Conservation (phyloP, 2,329 filamentous ascomycete genomes). For the Pleomassaria siparia region DNA sequence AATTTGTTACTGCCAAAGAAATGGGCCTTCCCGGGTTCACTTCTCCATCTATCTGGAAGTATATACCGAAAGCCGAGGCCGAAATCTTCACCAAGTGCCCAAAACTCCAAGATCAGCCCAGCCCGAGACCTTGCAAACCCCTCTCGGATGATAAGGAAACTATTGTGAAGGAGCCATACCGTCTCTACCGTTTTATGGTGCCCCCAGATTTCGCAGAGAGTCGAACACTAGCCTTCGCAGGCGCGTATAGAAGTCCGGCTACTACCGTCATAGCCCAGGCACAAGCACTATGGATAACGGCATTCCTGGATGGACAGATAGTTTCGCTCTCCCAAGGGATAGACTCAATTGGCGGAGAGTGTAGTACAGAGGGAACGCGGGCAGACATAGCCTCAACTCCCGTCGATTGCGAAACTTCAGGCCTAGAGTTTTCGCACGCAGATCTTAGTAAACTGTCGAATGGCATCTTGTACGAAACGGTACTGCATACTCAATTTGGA, state of each 20-base stretch:
- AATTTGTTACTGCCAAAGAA: conserved; percentile 45
- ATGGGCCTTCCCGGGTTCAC: conserved; percentile 28
- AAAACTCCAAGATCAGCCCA: conserved; percentile 54
- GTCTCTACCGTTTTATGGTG: conserved; percentile 49
- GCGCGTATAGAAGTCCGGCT: conserved; percentile 41
- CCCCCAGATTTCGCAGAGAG: conserved; percentile 35
- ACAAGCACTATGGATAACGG: conserved; percentile 54
- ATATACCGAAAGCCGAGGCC: conserved; percentile 44
- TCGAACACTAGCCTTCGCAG: conserved; percentile 46
- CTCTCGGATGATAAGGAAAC: conserved; percentile 9
- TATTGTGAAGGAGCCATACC: conserved; percentile 36
- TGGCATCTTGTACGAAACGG: conserved; percentile 25
- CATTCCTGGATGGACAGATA: conserved; percentile 61
- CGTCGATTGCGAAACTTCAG: background rate
- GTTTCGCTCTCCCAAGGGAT: background rate
- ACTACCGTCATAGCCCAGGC: conserved; percentile 40
- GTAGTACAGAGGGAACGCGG: background rate
- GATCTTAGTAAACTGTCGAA: background rate
- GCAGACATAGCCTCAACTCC: too few species aligned
- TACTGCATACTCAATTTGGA: conserved; percentile 33
- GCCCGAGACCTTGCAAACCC: conserved; percentile 18
- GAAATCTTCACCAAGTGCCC: conserved; percentile 59
- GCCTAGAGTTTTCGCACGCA: conserved; percentile 12
- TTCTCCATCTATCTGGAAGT: conserved; percentile 6
- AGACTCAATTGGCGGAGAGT: too few species aligned